phyloP scores from a whole-genome alignment of 2,329 filamentous ascomycete genomes.

The Colletotrichum musae region DNA sequence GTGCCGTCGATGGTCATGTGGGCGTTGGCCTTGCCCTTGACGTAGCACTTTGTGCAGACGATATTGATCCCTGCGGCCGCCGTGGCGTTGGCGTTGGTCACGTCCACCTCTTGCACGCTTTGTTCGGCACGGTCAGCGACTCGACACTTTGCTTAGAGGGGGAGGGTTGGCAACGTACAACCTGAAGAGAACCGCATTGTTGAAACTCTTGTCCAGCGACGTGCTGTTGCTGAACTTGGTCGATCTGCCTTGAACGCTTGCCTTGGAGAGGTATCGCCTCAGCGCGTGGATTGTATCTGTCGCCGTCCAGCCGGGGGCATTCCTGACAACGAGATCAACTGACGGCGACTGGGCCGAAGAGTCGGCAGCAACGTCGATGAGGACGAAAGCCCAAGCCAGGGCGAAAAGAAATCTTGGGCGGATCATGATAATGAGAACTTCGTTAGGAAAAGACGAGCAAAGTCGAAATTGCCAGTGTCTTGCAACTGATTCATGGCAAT shows the following conservation, averaged over 20 bases:
- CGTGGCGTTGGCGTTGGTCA: slow-evolving; percentile 42
- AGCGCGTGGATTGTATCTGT: slow-evolving; percentile 25
- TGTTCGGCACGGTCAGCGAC: neutral
- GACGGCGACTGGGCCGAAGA: neutral
- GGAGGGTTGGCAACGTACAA: slow-evolving; percentile 43
- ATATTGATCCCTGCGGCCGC: slow-evolving; percentile 54
- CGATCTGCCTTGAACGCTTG: slow-evolving; percentile 13
- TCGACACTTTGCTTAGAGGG: neutral
- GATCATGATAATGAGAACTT: no score
- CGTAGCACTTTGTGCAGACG: slow-evolving; percentile 64
- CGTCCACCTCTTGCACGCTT: slow-evolving; percentile 34
- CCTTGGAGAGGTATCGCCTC: slow-evolving; percentile 21
- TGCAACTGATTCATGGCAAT: no score
- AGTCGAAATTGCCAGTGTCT: no score
- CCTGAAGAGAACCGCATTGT: slow-evolving; percentile 54
- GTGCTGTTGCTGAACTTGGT: slow-evolving; percentile 46
- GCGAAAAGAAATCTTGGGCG: no score
- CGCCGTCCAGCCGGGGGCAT: slow-evolving; percentile 14
- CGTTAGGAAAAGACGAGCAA: no score
- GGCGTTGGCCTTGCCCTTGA: slow-evolving; percentile 61
- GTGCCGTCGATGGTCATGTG: slow-evolving; percentile 57
- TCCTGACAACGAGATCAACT: slow-evolving; percentile 24
- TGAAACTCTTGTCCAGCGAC: slow-evolving; percentile 56
- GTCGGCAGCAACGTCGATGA: no score
- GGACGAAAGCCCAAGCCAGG: no score